Evolutionary conservation across 768 basidiomycete genomes (phyloP).

Genomic region (Udeniomyces megalosporus): DNA sequence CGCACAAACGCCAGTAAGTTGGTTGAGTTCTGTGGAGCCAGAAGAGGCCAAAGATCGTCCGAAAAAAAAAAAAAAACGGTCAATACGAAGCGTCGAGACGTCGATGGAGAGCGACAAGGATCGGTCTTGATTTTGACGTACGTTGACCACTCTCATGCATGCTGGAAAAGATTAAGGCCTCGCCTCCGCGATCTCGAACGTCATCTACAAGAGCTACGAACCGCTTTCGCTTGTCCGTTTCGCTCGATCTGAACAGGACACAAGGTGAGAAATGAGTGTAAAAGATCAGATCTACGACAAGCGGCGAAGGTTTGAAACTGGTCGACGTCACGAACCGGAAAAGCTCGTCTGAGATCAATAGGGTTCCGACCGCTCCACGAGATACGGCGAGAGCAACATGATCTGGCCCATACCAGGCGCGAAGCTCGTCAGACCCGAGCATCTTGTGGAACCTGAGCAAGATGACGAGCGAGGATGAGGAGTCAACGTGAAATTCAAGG

Average conservation of each 20-base stretch:
- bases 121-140: no score
- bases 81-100: not conserved
- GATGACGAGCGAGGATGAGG: not conserved
- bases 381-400: slow-evolving; percentile 85
- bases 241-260: slow-evolving; percentile 46
- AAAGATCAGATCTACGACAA: not conserved
- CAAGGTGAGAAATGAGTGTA: not conserved
- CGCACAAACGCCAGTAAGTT: slow-evolving; percentile 84
- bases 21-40: slow-evolving; percentile 61
- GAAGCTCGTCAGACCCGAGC: slow-evolving; percentile 81
- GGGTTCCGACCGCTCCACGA: slow-evolving; percentile 79
- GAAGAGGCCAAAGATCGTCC: not conserved
- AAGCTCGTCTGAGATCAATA: slow-evolving; percentile 85
- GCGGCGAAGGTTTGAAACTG: not conserved
- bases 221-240: slow-evolving; percentile 57
- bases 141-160: slow-evolving; percentile 99
- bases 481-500: not conserved
- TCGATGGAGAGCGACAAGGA: no score
- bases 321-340: slow-evolving; percentile 47
- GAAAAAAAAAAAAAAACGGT: not conserved
- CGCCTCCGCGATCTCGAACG: slow-evolving; percentile 72
- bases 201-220: slow-evolving; percentile 79
- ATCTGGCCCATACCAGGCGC: slow-evolving; percentile 96
- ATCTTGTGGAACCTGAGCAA: slow-evolving; percentile 85
- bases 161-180: slow-evolving; percentile 92